Evolutionary conservation across 2,329 filamentous ascomycete species (phyloP).

Genomic region (Endothia cerciana): DNA sequence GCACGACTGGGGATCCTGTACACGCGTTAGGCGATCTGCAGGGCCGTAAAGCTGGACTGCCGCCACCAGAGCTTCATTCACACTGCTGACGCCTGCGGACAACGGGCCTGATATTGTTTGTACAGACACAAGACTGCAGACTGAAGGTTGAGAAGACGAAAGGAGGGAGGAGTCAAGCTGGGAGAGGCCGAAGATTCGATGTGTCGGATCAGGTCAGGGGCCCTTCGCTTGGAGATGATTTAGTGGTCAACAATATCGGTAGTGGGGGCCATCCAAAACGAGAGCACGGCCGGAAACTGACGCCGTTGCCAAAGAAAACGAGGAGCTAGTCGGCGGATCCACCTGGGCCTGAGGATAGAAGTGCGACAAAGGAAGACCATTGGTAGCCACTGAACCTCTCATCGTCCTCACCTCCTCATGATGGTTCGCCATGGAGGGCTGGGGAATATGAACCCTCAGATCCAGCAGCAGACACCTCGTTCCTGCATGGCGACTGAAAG

Average conservation of each 20-base stretch:
- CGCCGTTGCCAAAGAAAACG: slow-evolving; percentile 17
- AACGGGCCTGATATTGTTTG: neutral
- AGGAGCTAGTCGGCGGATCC: neutral
- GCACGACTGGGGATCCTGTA: slow-evolving; percentile 2
- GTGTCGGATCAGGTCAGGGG: slow-evolving; percentile 7
- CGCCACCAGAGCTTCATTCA: neutral
- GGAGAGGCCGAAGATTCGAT: neutral
- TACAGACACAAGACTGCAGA: neutral
- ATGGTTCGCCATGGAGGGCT: neutral
- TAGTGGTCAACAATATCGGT: slow-evolving; percentile 1
- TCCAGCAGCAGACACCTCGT: neutral
- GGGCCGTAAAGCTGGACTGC: neutral
- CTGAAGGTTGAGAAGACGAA: neutral
- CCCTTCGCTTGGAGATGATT: slow-evolving; percentile 5
- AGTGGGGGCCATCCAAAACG: slow-evolving; percentile 18
- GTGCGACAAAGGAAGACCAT: neutral
- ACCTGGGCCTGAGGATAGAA: neutral
- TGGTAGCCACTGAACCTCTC: neutral
- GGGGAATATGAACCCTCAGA: slow-evolving; percentile 3
- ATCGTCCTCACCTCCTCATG: neutral
- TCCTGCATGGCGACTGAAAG: neutral
- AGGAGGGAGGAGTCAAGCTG: neutral
- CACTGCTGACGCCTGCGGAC: neutral
- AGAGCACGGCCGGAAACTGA: slow-evolving; percentile 23
- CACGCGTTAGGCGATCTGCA: slow-evolving; percentile 20